phyloP scores from a whole-genome alignment of 176 grass and related monocot genomes.

The Carex parvula region DNA sequence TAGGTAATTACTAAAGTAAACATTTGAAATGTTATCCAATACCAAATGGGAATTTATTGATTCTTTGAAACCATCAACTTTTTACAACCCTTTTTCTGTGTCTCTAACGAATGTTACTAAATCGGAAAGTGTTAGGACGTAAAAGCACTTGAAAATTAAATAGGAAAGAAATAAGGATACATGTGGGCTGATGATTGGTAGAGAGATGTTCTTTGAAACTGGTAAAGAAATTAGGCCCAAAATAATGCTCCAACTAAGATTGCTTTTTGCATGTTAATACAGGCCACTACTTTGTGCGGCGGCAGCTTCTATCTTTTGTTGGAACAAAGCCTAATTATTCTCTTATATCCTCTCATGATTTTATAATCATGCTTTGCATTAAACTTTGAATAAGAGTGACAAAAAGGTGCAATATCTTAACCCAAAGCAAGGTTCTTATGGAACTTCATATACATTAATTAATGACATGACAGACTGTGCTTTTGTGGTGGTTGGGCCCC shows the following conservation, averaged over 20 bases:
- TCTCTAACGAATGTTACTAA: background rate
- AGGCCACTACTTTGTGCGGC: slow-evolving; percentile 38
- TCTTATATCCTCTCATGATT: slow-evolving; percentile 50
- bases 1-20: background rate
- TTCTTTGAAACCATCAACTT: background rate
- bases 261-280: slow-evolving; percentile 65
- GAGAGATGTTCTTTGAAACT: background rate
- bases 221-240: slow-evolving; percentile 42
- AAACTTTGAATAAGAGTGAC: slow-evolving; percentile 65
- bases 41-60: background rate
- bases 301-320: slow-evolving; percentile 20
- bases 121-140: slow-evolving; percentile 15
- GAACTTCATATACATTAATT: slow-evolving; percentile 48
- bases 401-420: slow-evolving; percentile 52
- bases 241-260: slow-evolving; percentile 21
- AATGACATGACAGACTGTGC: slow-evolving; percentile 73
- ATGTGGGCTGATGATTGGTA: slow-evolving; percentile 66
- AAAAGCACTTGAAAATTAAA: slow-evolving; percentile 4
- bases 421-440: slow-evolving; percentile 56
- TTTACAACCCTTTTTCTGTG: background rate
- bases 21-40: slow-evolving; percentile 1
- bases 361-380: slow-evolving; percentile 49
- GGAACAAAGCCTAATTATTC: slow-evolving; percentile 52
- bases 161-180: slow-evolving; percentile 30
- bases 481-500: slow-evolving; percentile 59